Base-by-base conservation (phyloP, 75 land plant genomes). In the Picea glauca region DNA sequence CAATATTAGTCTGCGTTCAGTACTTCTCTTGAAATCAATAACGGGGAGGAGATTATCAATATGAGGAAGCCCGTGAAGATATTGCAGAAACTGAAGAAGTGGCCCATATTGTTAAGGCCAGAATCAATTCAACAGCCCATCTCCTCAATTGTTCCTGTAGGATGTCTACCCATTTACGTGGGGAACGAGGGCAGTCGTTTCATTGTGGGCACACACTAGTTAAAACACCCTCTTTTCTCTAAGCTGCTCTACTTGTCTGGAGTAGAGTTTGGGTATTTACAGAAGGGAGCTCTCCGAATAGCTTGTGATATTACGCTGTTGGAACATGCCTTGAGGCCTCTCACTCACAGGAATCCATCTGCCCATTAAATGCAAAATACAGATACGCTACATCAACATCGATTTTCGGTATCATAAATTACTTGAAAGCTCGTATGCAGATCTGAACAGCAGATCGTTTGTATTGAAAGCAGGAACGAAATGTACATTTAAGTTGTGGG, bases 261-360 rank as follows among this genome's bases (percentile, higher is more conserved):
- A 20, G 81, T 72, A 62, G 89, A 87, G 72, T 81, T 77, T 38
- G 89, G 89, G 58, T 87, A 79, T 78, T 77, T 82, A 7, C 84
- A 87, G 58, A 77, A 72, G 9, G 89, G 86, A 12, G 89, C 83
- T 46, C 66, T 87, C 14, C 61, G 79, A 68, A 85, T 85, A 5
- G 84, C 77, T 3, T 84, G 85, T 60, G 85, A 84, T 31, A 78
- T 77, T 23, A 75, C 21, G 18, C 58, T 80, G 58, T 84, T 84
- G 67, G 77, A 79, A 31, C 35, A 58, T 33, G 64, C 80, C 15
- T 32, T 76, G 62, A 62, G 56, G 61, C 23, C 66, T 17, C 21
- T 83, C 1, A 74, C 70, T 54, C 67, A 58, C 30, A 70, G 78
- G 2, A 38, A 78, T 18, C 81, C 81, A 40, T 58, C 75, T 8